Conservation (phyloP, 768 basidiomycete genomes). For the Tulasnella sp. region DNA sequence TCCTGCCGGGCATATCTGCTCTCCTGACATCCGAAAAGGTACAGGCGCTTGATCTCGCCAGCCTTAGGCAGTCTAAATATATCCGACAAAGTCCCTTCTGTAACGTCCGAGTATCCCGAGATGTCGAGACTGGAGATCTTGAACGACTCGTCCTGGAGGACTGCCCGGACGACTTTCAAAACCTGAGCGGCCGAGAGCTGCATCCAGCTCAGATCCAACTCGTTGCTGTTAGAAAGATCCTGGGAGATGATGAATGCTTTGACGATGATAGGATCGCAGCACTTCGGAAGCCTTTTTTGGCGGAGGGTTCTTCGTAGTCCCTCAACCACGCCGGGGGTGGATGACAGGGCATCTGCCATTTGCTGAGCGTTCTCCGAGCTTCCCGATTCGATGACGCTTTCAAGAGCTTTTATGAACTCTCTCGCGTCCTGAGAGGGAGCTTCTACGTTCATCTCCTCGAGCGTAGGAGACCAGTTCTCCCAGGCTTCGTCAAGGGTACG, state of each 20-base stretch:
- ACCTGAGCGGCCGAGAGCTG: neutral
- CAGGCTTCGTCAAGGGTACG: neutral
- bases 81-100: neutral
- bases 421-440: neutral
- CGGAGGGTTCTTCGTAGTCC: neutral
- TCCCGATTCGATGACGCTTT: neutral
- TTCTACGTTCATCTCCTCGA: neutral
- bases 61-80: neutral
- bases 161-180: neutral
- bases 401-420: neutral
- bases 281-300: neutral
- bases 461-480: neutral
- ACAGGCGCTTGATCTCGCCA: neutral
- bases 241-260: neutral
- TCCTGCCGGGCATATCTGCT: neutral
- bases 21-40: neutral
- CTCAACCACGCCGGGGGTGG: neutral
- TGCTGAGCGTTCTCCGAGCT: neutral
- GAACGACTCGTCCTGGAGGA: neutral
- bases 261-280: neutral
- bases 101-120: neutral
- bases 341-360: neutral
- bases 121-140: neutral
- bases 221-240: neutral
- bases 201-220: neutral